Conservation (phyloP, 2,329 filamentous ascomycete genomes). For the Epicoccum nigrum region DNA sequence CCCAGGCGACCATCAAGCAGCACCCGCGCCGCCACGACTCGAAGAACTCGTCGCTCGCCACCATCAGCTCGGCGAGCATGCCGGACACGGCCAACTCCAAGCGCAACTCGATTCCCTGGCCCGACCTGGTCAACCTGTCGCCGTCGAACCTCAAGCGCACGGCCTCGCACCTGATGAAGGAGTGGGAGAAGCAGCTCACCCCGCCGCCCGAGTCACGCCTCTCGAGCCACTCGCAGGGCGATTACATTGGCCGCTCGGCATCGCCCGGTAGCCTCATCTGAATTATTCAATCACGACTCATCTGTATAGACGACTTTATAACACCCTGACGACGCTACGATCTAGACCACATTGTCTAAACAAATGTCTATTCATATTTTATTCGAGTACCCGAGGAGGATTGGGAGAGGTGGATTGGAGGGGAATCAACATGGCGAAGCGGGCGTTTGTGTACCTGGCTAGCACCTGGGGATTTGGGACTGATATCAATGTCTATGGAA, state of each 20-base stretch:
- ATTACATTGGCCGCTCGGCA: slow-evolving; percentile 44
- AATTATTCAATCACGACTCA: slow-evolving; percentile 34
- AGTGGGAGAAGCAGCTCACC: slow-evolving; percentile 83
- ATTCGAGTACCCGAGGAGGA: slow-evolving; percentile 25
- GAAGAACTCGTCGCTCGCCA: slow-evolving; percentile 45
- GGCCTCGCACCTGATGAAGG: slow-evolving; percentile 84
- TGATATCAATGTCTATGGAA: slow-evolving; percentile 9
- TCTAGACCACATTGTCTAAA: slow-evolving; percentile 32
- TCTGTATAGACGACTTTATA: slow-evolving; percentile 17
- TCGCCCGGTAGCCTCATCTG: slow-evolving; percentile 26
- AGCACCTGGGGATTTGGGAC: slow-evolving; percentile 6
- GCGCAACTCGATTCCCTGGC: slow-evolving; percentile 63
- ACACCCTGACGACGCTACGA: slow-evolving; percentile 41
- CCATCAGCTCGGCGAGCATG: slow-evolving; percentile 35
- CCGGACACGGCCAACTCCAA: slow-evolving; percentile 37
- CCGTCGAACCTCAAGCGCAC: slow-evolving; percentile 81
- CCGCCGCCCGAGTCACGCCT: slow-evolving; percentile 50
- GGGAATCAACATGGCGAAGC: slow-evolving; percentile 7
- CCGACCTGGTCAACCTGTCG: slow-evolving; percentile 72
- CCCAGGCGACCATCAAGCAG: slow-evolving; percentile 62
- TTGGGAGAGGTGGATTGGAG: slow-evolving; percentile 31
- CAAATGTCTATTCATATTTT: slow-evolving; percentile 27
- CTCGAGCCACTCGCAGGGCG: slow-evolving; percentile 40
- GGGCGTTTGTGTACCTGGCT: slow-evolving; percentile 19
- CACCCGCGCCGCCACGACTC: slow-evolving; percentile 48